phyloP scores from a whole-genome alignment of 1,139 yeast genomes.

The Yarrowia galli region DNA sequence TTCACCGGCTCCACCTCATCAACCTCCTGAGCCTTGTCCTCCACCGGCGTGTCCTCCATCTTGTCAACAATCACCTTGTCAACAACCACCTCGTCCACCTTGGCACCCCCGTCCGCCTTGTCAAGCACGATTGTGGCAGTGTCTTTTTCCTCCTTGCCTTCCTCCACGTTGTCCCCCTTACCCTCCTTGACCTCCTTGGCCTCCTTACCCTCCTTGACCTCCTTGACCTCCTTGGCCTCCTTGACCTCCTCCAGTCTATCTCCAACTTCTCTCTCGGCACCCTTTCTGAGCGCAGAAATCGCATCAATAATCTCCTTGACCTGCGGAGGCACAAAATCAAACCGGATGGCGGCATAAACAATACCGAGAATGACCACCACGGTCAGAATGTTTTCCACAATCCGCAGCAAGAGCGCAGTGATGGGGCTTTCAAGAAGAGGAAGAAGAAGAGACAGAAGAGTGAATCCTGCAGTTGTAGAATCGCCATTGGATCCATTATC shows the following conservation, averaged over 20 bases:
- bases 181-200: conserved; percentile 83
- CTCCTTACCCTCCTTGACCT: conserved; percentile 59
- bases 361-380: conserved; percentile 52
- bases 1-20: neutral
- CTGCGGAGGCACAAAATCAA: conserved; percentile 55
- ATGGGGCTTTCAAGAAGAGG: conserved; percentile 36
- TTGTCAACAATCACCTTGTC: conserved; percentile 1
- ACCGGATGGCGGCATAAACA: conserved; percentile 52
- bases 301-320: conserved; percentile 39
- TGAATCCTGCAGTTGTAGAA: neutral
- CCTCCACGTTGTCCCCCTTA: conserved; percentile 48
- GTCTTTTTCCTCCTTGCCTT: neutral
- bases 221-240: conserved; percentile 87
- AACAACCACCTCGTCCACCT: neutral
- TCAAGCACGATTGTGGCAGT: neutral
- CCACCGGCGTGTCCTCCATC: neutral
- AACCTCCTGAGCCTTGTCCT: neutral
- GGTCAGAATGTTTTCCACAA: conserved; percentile 61
- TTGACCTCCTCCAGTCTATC: conserved; percentile 50
- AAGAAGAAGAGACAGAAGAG: neutral
- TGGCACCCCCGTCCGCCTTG: conserved; percentile 10
- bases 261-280: conserved; percentile 56
- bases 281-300: conserved; percentile 11
- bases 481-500: neutral
- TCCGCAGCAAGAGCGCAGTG: conserved; percentile 44